phyloP scores from a whole-genome alignment of 352 stramenopile genomes.

The Phytopythium oedochilum region DNA sequence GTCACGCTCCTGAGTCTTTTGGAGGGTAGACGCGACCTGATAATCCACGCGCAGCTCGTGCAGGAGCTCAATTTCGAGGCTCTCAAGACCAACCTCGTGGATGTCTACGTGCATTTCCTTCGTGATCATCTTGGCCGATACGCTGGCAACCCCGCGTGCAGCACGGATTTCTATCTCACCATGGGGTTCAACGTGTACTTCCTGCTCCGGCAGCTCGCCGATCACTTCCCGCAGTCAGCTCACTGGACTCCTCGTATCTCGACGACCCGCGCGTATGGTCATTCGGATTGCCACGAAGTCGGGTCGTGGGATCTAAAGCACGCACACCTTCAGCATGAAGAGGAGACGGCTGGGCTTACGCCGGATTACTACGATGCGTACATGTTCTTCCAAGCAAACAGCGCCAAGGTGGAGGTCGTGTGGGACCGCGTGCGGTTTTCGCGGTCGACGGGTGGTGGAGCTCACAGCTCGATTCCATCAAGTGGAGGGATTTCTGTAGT shows the following conservation, averaged over 20 bases:
- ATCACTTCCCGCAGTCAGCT: conserved; percentile 31
- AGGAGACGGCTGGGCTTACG: background rate
- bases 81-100: conserved; percentile 53
- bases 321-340: background rate
- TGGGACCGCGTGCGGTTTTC: conserved; percentile 38
- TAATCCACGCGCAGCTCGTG: conserved; percentile 60
- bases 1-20: conserved; percentile 59
- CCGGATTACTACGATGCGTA: conserved; percentile 45
- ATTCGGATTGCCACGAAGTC: background rate
- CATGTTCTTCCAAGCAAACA: conserved; percentile 62
- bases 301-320: background rate
- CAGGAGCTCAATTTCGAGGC: conserved; percentile 74
- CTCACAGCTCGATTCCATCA: background rate
- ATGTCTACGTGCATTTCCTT: conserved; percentile 52
- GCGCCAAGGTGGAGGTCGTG: conserved; percentile 60
- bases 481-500: background rate
- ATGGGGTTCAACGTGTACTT: conserved; percentile 84
- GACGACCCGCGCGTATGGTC: too few relatives aligned
- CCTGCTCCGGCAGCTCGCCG: conserved; percentile 58
- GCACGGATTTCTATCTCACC: conserved; percentile 53
- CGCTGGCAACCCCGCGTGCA: conserved; percentile 53
- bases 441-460: background rate
- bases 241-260: conserved; percentile 31
- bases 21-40: conserved; percentile 48
- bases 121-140: conserved; percentile 28